Percentiles rank a stretch among this genome's conserved stretches.
phyloP scores from a whole-genome alignment of 306 rosid species.

The Malus fusca region DNA sequence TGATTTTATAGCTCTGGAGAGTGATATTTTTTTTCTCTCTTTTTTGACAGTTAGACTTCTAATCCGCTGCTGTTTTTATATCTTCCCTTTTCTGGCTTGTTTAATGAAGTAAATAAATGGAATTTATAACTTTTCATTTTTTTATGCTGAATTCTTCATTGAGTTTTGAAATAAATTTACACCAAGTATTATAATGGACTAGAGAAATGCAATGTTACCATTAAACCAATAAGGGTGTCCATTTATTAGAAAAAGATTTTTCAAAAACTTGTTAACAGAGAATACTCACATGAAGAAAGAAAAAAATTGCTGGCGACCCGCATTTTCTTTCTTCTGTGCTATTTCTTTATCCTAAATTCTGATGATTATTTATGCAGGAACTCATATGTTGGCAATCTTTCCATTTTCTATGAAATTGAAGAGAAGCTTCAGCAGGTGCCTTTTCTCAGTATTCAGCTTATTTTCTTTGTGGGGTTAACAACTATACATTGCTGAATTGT shows the following conservation, averaged over 20 bases:
- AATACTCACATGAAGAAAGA: background rate
- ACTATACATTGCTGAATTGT: constrained; percentile 12
- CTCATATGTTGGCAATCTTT: constrained; percentile 86
- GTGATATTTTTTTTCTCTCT: too few relatives aligned
- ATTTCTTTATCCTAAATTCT: constrained; percentile 8
- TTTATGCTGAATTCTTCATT: background rate
- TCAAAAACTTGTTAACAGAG: background rate
- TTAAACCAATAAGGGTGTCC: background rate
- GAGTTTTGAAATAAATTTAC: background rate
- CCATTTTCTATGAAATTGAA: constrained; percentile 76
- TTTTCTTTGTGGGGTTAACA: constrained; percentile 15
- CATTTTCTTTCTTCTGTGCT: background rate
- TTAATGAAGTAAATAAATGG: background rate
- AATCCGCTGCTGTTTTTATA: too few relatives aligned
- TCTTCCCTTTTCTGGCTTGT: background rate
- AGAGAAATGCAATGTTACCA: background rate
- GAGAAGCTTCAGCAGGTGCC: constrained; percentile 76
- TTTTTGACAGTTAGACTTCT: too few relatives aligned
- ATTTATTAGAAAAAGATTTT: background rate
- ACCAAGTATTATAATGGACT: background rate
- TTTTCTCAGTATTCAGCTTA: constrained; percentile 17
- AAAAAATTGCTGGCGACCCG: background rate
- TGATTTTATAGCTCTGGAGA: too few relatives aligned
- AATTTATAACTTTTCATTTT: too few relatives aligned
- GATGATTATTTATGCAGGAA: constrained; percentile 55